A percentile compares a stretch with the other conserved stretches of the same genome.
These are phyloP conservation scores for Peniophora sp. DNA, from an alignment of 1,284 basidiomycete species.

Conservation along the genomic window DNA sequence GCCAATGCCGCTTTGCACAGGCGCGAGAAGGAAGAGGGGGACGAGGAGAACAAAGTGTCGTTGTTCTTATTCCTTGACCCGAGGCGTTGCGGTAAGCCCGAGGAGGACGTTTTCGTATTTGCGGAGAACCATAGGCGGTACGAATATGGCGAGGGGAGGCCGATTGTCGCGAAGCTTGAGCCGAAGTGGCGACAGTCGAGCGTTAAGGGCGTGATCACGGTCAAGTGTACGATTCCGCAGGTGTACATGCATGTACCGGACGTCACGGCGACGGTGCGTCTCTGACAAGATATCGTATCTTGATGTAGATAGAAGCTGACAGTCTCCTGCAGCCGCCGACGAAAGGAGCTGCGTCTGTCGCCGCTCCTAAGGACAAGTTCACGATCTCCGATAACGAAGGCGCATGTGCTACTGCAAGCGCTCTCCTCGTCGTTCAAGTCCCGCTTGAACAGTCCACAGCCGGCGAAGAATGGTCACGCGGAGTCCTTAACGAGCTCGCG, in stretches of 20 bases:
- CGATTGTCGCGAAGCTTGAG: conserved; percentile 65
- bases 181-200: conserved; percentile 72
- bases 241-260: too few relatives aligned
- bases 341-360: conserved; percentile 55
- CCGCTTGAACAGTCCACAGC: conserved; percentile 50
- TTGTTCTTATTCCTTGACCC: conserved; percentile 85
- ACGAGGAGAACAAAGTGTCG: conserved; percentile 44
- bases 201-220: conserved; percentile 34
- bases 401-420: conserved; percentile 67
- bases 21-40: conserved; percentile 31
- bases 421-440: conserved; percentile 69
- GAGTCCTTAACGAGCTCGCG: conserved; percentile 74
- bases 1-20: conserved; percentile 84
- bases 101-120: conserved; percentile 79
- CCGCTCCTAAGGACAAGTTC: conserved; percentile 51
- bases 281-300: too few relatives aligned
- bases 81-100: conserved; percentile 66
- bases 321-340: conserved; percentile 37
- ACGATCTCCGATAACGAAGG: conserved; percentile 46
- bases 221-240: conserved; percentile 53
- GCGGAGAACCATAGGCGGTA: conserved; percentile 70
- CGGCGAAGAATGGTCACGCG: conserved; percentile 72
- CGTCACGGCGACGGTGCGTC: too few relatives aligned
- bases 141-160: conserved; percentile 75
- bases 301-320: too few relatives aligned